A percentile compares a stretch with the other conserved stretches of the same genome.
Evolutionary conservation across 2,329 filamentous ascomycete genomes (phyloP).

Genomic region (Arachnomyces sp.): DNA sequence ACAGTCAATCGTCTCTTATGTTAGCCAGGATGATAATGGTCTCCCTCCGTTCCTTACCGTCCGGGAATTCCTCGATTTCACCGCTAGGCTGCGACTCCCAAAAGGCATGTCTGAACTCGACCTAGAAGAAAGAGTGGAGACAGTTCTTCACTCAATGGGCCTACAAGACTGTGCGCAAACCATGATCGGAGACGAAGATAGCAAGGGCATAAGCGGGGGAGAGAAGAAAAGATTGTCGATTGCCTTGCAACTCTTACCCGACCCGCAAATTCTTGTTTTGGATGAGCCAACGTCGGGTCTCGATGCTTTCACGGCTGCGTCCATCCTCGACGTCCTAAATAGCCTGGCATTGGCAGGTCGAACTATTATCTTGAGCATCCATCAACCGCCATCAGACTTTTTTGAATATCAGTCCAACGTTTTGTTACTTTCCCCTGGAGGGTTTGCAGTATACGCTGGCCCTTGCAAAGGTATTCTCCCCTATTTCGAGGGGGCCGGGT

Average conservation of each 20-base stretch:
- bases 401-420: too few relatives aligned
- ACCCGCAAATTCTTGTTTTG: slow-evolving; percentile 70
- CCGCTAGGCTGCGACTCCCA: slow-evolving; percentile 57
- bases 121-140: slow-evolving; percentile 50
- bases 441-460: too few relatives aligned
- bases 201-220: slow-evolving; percentile 75
- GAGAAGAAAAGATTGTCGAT: slow-evolving; percentile 76
- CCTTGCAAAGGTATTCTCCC: too few relatives aligned
- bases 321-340: too few relatives aligned
- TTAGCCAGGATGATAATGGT: slow-evolving; percentile 83
- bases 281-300: slow-evolving; percentile 79
- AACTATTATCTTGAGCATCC: slow-evolving; percentile 75
- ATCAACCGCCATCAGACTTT: slow-evolving; percentile 73
- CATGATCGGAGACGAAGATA: slow-evolving; percentile 71
- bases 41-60: slow-evolving; percentile 74
- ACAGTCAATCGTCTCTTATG: slow-evolving; percentile 62
- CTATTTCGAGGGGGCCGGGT: too few relatives aligned
- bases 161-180: slow-evolving; percentile 60
- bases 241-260: slow-evolving; percentile 71
- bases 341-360: too few relatives aligned
- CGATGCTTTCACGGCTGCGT: too few relatives aligned
- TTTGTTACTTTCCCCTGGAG: too few relatives aligned
- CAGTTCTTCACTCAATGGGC: slow-evolving; percentile 63
- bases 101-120: slow-evolving; percentile 41
- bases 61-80: slow-evolving; percentile 68